Percentiles rank a stretch among this genome's conserved stretches.
Conservation (phyloP, 805 yeast species). For the Starmerella etchellsii region DNA sequence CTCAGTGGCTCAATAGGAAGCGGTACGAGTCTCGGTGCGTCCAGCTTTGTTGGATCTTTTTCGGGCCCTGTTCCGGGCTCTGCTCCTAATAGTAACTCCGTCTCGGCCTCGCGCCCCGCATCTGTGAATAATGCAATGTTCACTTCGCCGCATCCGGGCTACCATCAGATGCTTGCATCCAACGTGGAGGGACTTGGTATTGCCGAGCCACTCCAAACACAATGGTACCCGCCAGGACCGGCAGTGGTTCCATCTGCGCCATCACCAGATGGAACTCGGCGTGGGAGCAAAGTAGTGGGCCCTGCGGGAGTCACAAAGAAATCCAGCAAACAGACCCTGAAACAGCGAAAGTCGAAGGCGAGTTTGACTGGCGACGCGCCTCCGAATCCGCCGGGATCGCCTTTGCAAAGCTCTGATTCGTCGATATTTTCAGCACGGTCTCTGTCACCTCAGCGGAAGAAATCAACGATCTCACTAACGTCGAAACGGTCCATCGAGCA, state of each 20-base stretch:
- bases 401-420: neutral
- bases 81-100: no score
- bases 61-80: neutral
- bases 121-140: no score
- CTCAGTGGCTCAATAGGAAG: constrained; percentile 11
- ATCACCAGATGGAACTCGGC: constrained; percentile 9
- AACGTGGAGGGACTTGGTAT: constrained; percentile 17
- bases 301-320: constrained; percentile 16
- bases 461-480: neutral
- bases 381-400: neutral
- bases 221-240: constrained; percentile 3
- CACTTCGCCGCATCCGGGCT: neutral
- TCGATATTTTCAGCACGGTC: neutral
- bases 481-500: neutral
- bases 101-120: no score
- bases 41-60: neutral
- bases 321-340: constrained; percentile 13
- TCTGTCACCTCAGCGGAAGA: neutral
- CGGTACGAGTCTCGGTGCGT: constrained; percentile 4
- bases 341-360: constrained; percentile 9
- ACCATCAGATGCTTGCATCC: neutral
- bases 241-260: neutral
- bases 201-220: constrained; percentile 8
- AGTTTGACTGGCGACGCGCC: constrained; percentile 4
- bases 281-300: neutral